Evolutionary conservation across 768 basidiomycete genomes (phyloP), one percentile per base, ranked within the genome.

Genomic region (Boletellus ananiceps): DNA sequence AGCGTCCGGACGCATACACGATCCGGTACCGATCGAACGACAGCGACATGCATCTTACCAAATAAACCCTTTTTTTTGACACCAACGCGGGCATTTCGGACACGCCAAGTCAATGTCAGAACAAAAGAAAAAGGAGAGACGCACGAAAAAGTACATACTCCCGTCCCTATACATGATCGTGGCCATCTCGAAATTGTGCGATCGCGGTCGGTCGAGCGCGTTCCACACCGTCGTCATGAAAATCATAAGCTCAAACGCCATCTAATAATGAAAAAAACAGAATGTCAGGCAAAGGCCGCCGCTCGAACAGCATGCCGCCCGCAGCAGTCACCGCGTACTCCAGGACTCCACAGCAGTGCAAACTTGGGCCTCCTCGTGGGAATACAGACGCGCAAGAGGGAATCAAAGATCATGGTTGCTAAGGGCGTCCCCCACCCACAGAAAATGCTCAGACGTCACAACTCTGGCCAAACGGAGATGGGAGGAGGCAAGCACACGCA

Each of bases 171-270:
- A 64, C 55, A 68, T 41, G 43, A 68, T 37, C 36, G 51, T 50
- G 31, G 56, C 29, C 61, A 68, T 63, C 35, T 41, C 29, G 11
- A 25, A 33, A 31, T 54, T 25, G 15, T 46, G 32, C 2, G 45
- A 18, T 13, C 57, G 59, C 13, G 69, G 69, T 21, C 46, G 54
- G 36, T 68, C 60, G 11, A 67, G 49, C 2, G 59, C 57, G 13
- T 69, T 69, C 65, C 69, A 66, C 11, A 57, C 47, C 1, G 56
- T 57, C 37, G 58, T 61, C 27, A 55, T 6, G 41, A 69, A 69
- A 8, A 70, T 40, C 51, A 70, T 52, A n/a, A 60, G 12, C 40
- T 70, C 69, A 12, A 67, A 69, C 2, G 40, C 51, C 3, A 66
- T 55, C 66, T 69, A 18, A 5, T 3, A 23, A 23, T 3, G 23